These are phyloP conservation scores for Casuarina equisetifolia DNA, from an alignment of 306 rosid species.

Conservation along the genomic window DNA sequence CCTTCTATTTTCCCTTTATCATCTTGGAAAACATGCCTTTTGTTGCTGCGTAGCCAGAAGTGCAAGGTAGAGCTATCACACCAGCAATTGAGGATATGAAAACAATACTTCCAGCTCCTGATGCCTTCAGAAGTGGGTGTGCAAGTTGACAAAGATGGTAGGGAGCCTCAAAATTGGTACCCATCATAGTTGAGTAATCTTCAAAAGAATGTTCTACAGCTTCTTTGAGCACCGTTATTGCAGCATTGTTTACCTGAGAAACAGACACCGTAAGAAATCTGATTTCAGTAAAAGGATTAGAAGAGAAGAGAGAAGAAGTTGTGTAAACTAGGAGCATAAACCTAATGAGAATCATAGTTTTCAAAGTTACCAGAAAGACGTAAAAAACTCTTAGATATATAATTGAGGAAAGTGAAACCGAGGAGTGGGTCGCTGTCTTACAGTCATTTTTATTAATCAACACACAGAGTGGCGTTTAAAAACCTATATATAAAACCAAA, in stretches of 20 bases:
- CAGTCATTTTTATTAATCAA: no score
- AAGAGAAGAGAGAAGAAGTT: no score
- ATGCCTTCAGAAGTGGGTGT: slow-evolving; percentile 50
- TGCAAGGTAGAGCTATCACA: slow-evolving; percentile 34
- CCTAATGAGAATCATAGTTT: no score
- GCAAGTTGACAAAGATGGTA: slow-evolving; percentile 44
- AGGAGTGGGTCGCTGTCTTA: no score
- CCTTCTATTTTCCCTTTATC: not conserved
- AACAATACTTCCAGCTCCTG: slow-evolving; percentile 41
- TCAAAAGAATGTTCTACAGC: slow-evolving; percentile 21
- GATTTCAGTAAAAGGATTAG: no score
- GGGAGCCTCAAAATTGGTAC: slow-evolving; percentile 35
- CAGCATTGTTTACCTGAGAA: slow-evolving; percentile 40
- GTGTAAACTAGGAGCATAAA: no score
- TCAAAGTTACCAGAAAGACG: no score
- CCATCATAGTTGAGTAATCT: slow-evolving; percentile 35
- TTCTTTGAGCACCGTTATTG: not conserved
- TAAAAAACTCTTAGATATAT: no score
- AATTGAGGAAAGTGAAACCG: no score
- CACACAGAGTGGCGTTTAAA: no score
- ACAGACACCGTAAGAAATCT: no score
- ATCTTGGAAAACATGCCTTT: slow-evolving; percentile 42
- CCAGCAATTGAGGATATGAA: slow-evolving; percentile 53
- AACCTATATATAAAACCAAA: no score
- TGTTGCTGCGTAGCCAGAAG: slow-evolving; percentile 53